Evolutionary conservation across 1,139 yeast genomes (phyloP), one percentile per base, ranked within the genome.

Genomic region (Taphrina populina): DNA sequence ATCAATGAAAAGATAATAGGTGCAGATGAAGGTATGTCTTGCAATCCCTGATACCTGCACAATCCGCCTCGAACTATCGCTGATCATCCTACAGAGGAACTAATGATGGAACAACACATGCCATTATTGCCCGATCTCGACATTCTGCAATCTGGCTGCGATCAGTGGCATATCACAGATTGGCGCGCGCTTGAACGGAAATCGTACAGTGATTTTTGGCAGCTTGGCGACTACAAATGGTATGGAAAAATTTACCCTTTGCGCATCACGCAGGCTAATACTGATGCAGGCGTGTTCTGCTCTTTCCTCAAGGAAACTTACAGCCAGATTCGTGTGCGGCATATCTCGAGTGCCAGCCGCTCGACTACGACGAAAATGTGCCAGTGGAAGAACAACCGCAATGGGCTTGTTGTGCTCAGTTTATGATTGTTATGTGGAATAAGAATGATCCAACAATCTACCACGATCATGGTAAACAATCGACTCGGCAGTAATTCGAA

Each of bases 341-440:
- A 61, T 29, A 71, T 68, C 24, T 70, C 72, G 19, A 49, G 24
- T 49, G 54, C 26, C 45, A 29, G 10, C 47, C 47, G 2, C 52
- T 68, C 40, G 69, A 68, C 52, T 59, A 70, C 37, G 72, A 69
- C 36, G 68, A 71, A 8, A 59, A 62, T 7, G 69, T 65, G 26
- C 66, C 64, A 1, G 72, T 67, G 5, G 73, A 69, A 26, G 69
- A 66, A 33, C 73, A 65, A 13, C 67, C 70, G 66, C 11, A 78
- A 75, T 56, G 88, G 96, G 96, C 81, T 82, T 59, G 83, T 82
- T 17, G 97, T 71, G 95, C 95, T 1, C 95, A 88, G 66, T 92
- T 92, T 70, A 88, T 88, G 2, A 76, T 92, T 47, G 86, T 84
- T 59, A 74, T 88, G 61, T 90, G 96, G 81, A 86, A 86, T 66